phyloP scores from a whole-genome alignment of 129 eudicot species.

The Flaveria robusta region DNA sequence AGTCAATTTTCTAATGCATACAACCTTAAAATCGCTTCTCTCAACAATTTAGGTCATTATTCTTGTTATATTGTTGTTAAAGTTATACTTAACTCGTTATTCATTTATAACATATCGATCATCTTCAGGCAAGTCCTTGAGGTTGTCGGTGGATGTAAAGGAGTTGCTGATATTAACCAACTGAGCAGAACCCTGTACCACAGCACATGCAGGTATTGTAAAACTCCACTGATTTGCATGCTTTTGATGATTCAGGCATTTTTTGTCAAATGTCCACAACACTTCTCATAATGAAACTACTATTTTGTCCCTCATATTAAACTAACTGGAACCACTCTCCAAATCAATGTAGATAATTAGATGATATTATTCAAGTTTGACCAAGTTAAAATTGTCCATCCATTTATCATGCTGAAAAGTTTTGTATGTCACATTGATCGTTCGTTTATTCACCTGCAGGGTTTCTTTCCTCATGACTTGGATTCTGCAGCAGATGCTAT shows the following conservation, averaged over 20 bases:
- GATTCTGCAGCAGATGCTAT: constrained; percentile 93
- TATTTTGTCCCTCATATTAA: constrained; percentile 1
- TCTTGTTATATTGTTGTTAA: background rate
- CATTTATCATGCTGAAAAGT: background rate
- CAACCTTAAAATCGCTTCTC: background rate
- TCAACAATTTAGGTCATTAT: background rate
- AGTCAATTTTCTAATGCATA: background rate
- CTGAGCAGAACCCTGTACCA: constrained; percentile 76
- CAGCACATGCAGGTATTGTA: constrained; percentile 90
- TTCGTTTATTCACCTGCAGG: constrained; percentile 44
- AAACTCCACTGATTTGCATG: background rate
- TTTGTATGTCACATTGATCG: background rate
- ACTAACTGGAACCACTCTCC: background rate
- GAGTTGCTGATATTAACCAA: constrained; percentile 64
- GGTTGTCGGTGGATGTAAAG: constrained; percentile 95
- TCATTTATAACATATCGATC: background rate
- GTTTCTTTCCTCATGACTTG: constrained; percentile 92
- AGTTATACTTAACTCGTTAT: background rate
- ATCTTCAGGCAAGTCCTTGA: constrained; percentile 94
- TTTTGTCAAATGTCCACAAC: background rate
- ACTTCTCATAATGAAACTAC: background rate
- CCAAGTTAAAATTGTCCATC: background rate
- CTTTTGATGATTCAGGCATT: constrained; percentile 1
- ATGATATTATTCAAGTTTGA: background rate
- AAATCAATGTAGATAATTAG: background rate